These are phyloP conservation scores for Martiniozyma asiatica DNA, from an alignment of 1,139 yeast genomes.

Conservation along the genomic window DNA sequence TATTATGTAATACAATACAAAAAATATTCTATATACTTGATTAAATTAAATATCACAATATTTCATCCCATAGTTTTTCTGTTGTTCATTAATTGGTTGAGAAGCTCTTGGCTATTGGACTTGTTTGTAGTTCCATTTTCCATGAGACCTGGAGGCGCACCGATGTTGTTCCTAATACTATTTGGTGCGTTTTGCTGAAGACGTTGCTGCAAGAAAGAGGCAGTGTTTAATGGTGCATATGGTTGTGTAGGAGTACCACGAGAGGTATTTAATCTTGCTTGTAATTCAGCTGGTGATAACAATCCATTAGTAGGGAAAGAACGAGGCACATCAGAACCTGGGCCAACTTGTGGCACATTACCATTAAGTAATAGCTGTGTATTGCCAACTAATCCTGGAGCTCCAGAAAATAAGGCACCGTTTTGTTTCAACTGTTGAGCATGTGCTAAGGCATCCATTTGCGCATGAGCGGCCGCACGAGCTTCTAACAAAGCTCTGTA, in stretches of 20 bases:
- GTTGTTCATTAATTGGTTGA: conserved; percentile 55
- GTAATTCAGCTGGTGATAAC: conserved; percentile 7
- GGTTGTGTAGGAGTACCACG: conserved; percentile 11
- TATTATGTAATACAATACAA: too few species aligned
- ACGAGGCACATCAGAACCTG: conserved; percentile 1
- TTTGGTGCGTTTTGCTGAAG: conserved; percentile 15
- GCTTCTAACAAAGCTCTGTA: conserved; percentile 12
- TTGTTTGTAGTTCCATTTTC: conserved; percentile 13
- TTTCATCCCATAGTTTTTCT: too few species aligned
- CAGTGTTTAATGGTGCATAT: conserved; percentile 5
- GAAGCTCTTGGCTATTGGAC: conserved; percentile 46
- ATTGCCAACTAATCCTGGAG: too few species aligned
- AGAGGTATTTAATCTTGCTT: conserved; percentile 8
- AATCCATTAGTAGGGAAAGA: conserved; percentile 10
- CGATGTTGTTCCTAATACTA: too few species aligned
- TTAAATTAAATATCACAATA: too few species aligned
- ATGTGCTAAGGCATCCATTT: conserved; percentile 30
- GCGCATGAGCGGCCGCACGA: conserved; percentile 11
- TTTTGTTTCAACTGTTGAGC: conserved; percentile 15
- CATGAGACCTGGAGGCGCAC: conserved; percentile 32
- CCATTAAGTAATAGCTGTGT: too few species aligned
- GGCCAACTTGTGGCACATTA: conserved; percentile 3
- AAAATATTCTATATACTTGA: too few species aligned
- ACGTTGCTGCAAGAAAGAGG: conserved; percentile 12
- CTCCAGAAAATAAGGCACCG: conserved; percentile 9